A percentile compares a stretch with the other conserved stretches of the same genome.
These are phyloP conservation scores for Centella asiatica DNA, from an alignment of 129 eudicot genomes.

Conservation along the genomic window DNA sequence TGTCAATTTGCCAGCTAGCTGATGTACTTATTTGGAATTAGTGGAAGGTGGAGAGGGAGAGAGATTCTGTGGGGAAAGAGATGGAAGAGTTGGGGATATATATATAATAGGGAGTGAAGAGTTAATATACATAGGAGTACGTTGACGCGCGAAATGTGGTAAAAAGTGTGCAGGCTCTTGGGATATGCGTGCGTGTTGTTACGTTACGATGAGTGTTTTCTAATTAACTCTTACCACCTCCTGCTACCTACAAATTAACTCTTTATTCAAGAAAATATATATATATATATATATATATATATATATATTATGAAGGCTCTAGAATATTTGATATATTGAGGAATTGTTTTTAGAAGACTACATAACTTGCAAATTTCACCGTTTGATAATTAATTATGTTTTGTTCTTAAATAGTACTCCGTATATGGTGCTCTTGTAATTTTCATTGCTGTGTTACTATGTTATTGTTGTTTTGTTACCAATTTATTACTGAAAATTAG, in stretches of 20 bases:
- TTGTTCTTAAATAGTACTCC: too few species aligned
- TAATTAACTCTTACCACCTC: neutral
- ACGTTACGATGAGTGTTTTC: conserved; percentile 15
- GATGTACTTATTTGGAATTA: neutral
- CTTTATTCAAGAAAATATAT: too few species aligned
- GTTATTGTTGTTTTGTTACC: too few species aligned
- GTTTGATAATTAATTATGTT: too few species aligned
- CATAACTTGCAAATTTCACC: too few species aligned
- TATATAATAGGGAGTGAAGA: too few species aligned
- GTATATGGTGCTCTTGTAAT: too few species aligned
- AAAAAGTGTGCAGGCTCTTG: neutral
- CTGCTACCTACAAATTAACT: neutral
- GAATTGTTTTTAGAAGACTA: too few species aligned
- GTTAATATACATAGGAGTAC: neutral
- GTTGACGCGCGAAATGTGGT: conserved; percentile 27
- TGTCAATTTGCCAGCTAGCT: neutral
- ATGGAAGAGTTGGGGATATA: neutral
- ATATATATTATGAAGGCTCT: too few species aligned
- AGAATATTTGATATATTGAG: too few species aligned
- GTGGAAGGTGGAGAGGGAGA: neutral
- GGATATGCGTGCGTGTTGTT: neutral
- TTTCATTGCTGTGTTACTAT: too few species aligned
- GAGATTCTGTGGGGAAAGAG: neutral
- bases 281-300: neutral
- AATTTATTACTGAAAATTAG: too few species aligned